phyloP scores from a whole-genome alignment of 1,284 basidiomycete genomes.

The Peniophora sp. region DNA sequence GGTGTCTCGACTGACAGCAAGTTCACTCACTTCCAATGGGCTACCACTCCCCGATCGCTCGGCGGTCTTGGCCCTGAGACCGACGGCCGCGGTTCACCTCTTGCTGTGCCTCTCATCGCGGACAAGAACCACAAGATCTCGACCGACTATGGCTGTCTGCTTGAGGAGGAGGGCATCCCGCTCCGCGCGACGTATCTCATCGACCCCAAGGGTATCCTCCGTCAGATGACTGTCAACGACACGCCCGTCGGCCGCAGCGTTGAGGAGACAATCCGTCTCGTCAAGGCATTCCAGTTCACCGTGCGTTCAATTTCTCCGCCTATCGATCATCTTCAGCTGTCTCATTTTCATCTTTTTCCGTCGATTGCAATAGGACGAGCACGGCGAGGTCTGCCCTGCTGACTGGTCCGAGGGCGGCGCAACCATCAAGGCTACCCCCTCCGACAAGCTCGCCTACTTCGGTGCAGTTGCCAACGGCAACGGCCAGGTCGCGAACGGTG shows the following conservation, averaged over 20 bases:
- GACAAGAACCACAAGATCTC: conserved; percentile 65
- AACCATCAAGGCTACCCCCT: conserved; percentile 75
- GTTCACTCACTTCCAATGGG: conserved; percentile 85
- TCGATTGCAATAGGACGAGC: conserved; percentile 53
- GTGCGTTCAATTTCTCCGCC: conserved; percentile 34
- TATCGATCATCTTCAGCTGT: background rate
- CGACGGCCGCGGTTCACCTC: conserved; percentile 11
- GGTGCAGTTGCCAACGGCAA: conserved; percentile 16
- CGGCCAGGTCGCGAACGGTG: conserved; percentile 13
- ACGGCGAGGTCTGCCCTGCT: conserved; percentile 87
- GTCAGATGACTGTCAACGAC: conserved; percentile 85
- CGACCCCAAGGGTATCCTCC: conserved; percentile 77
- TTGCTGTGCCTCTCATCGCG: conserved; percentile 73
- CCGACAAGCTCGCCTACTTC: conserved; percentile 74
- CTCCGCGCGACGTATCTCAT: conserved; percentile 87
- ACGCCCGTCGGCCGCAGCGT: conserved; percentile 87
- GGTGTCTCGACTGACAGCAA: conserved; percentile 84
- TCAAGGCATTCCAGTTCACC: conserved; percentile 88
- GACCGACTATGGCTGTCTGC: conserved; percentile 76
- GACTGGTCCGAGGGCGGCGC: conserved; percentile 75
- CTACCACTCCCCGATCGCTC: conserved; percentile 68
- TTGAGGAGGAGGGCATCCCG: conserved; percentile 81
- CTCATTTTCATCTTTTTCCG: background rate
- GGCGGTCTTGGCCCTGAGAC: conserved; percentile 80
- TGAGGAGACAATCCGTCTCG: conserved; percentile 81